Conservation (phyloP, 2,329 filamentous ascomycete genomes). For the Lachnellula willkommii region DNA sequence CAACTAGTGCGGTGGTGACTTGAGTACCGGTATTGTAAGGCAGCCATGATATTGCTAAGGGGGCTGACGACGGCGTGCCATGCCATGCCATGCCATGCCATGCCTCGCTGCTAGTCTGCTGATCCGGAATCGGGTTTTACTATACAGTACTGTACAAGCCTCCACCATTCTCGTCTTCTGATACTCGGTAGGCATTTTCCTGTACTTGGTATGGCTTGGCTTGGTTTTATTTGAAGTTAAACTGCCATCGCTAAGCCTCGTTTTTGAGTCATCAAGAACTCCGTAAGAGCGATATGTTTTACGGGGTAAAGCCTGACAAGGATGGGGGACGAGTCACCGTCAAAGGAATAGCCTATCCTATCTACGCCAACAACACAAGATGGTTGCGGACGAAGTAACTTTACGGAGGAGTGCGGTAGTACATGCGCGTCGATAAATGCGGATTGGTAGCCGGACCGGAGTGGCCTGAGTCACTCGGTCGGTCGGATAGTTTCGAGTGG, state of each 20-base stretch:
- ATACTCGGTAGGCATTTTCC: not conserved
- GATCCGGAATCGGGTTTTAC: not conserved
- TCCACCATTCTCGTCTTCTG: not conserved
- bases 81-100: no score
- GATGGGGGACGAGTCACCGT: not conserved
- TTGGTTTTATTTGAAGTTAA: not conserved
- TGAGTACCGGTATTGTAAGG: no score
- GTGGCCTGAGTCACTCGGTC: slow-evolving; percentile 7
- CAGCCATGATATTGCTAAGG: no score
- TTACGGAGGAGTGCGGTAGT: no score
- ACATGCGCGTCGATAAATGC: no score
- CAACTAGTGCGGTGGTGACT: no score
- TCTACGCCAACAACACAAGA: no score
- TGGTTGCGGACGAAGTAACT: no score
- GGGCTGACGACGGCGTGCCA: no score
- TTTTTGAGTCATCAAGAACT: not conserved
- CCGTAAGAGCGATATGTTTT: no score
- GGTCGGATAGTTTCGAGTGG: not conserved
- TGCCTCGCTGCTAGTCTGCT: no score
- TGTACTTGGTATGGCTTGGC: not conserved
- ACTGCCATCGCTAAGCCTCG: not conserved
- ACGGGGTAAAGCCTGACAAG: not conserved
- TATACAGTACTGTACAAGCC: not conserved
- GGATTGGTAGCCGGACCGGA: not conserved
- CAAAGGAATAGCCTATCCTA: not conserved